These are phyloP conservation scores for Cladosporium colombiae DNA, from an alignment of 2,329 filamentous ascomycete species.

Conservation along the genomic window DNA sequence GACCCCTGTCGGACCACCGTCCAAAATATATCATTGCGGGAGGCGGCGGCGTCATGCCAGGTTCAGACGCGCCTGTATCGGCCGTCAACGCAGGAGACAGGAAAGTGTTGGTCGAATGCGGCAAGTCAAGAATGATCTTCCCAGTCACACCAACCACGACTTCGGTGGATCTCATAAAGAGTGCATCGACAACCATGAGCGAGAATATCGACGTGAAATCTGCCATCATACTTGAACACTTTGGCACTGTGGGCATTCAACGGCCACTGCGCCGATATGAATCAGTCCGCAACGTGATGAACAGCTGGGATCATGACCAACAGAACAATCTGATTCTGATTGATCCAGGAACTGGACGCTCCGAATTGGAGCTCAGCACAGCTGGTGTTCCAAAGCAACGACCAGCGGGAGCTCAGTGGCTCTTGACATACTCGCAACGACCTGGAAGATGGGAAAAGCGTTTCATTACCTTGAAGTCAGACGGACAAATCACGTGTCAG, in stretches of 20 bases:
- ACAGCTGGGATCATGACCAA: slow-evolving; percentile 84
- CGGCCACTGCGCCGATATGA: slow-evolving; percentile 84
- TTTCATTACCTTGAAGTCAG: slow-evolving; percentile 69
- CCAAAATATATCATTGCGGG: slow-evolving; percentile 44
- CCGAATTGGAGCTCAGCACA: slow-evolving; percentile 65
- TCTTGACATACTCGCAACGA: slow-evolving; percentile 77
- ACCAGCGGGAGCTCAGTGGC: slow-evolving; percentile 67
- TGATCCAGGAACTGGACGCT: slow-evolving; percentile 53
- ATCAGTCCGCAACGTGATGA: slow-evolving; percentile 80
- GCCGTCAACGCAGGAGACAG: slow-evolving; percentile 79
- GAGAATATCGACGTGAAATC: slow-evolving; percentile 64
- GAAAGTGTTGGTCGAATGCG: slow-evolving; percentile 72
- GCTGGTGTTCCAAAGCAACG: slow-evolving; percentile 63
- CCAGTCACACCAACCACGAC: slow-evolving; percentile 74
- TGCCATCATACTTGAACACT: slow-evolving; percentile 77
- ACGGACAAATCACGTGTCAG: slow-evolving; percentile 70
- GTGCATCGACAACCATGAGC: slow-evolving; percentile 63
- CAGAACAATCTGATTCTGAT: slow-evolving; percentile 74
- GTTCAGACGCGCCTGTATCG: slow-evolving; percentile 74
- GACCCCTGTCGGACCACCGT: slow-evolving; percentile 28
- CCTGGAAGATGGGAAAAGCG: slow-evolving; percentile 88
- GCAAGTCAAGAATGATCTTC: slow-evolving; percentile 68
- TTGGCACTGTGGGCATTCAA: slow-evolving; percentile 73
- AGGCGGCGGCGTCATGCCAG: slow-evolving; percentile 52
- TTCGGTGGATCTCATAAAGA: slow-evolving; percentile 69